Base-by-base conservation (phyloP, 2,329 filamentous ascomycete species). In the Mycosphaerelloides madeirae region DNA sequence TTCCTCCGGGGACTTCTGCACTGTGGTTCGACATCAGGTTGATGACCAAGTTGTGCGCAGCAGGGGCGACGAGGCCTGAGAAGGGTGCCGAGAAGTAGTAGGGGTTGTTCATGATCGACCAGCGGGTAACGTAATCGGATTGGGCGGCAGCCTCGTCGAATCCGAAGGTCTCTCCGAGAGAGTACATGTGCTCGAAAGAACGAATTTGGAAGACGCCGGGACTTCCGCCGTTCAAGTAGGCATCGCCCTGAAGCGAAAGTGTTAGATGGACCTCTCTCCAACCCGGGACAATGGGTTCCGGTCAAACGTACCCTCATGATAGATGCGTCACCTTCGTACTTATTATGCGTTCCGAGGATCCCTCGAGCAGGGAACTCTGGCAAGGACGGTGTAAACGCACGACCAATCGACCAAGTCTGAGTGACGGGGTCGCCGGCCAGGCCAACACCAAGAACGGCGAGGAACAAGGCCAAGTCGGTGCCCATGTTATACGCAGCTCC, bases 261-360 rank as follows among this genome's bases (percentile, higher is more conserved):
- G n/a, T n/a, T n/a, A n/a, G n/a, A n/a, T n/a, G n/a, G n/a, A n/a
- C n/a, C n/a, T n/a, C n/a, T n/a, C n/a, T n/a, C n/a, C n/a, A n/a
- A n/a, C n/a, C n/a, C n/a, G n/a, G n/a, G n/a, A n/a, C n/a, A n/a
- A n/a, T n/a, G n/a, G n/a, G n/a, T n/a, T n/a, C n/a, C n/a, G n/a
- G n/a, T n/a, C n/a, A n/a, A n/a, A 40, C 25, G 6, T 20, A 31
- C 38, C 22, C 52, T 46, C 15, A 43, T 47, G 39, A 55, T 55
- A 11, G 55, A 56, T 20, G 44, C 56, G 38, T 66, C 63, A 6
- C 50, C 49, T 46, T 66, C 63, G 39, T 64, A 66, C 32, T 60
- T 57, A 48, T 64, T 64, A 50, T 66, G 63, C 7, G 53, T 53
- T 28, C 54, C 55, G 6, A 46, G 39, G 43, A 57, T 48, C 42